Conservation (phyloP, 2,329 filamentous ascomycete species). For the Rutstroemia sp. region DNA sequence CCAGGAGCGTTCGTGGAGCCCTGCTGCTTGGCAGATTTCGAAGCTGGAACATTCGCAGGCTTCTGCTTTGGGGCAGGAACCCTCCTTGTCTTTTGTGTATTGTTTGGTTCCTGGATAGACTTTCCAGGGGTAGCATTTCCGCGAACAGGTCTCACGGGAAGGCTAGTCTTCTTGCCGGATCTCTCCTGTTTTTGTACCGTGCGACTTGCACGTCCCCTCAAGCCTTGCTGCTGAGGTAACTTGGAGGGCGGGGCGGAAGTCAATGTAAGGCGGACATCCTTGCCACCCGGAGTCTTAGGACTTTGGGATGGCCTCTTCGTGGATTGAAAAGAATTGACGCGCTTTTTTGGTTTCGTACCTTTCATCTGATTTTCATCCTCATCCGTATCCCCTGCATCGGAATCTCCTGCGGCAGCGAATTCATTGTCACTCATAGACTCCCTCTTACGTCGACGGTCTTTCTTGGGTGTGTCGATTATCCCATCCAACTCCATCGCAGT, state of each 20-base stretch:
- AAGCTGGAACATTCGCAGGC: not conserved
- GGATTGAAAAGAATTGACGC: not conserved
- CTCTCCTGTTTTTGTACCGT: not conserved
- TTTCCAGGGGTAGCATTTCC: not conserved
- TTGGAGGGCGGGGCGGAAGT: not conserved
- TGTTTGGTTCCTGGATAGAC: not conserved
- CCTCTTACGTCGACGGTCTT: constrained; percentile 4
- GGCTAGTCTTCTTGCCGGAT: not conserved
- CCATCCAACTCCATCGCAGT: constrained; percentile 14
- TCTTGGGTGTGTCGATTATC: constrained; percentile 11
- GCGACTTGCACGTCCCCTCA: not conserved
- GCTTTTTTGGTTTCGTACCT: constrained; percentile 7
- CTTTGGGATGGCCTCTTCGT: not conserved
- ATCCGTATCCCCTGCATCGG: constrained; percentile 21
- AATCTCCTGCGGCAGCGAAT: constrained; percentile 27
- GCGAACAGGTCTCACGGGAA: not conserved
- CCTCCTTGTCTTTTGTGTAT: not conserved
- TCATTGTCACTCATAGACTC: constrained; percentile 26
- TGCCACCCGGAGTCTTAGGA: not conserved
- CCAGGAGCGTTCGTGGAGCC: not conserved
- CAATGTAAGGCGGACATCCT: not conserved
- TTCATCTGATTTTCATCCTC: not conserved
- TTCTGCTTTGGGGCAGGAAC: not conserved
- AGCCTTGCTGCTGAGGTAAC: not conserved
- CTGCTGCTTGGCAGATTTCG: not conserved